A percentile compares a stretch with the other conserved stretches of the same genome.
Evolutionary conservation across 495 filamentous ascomycete genomes (phyloP).

Genomic region (Aspergillus avenaceus): DNA sequence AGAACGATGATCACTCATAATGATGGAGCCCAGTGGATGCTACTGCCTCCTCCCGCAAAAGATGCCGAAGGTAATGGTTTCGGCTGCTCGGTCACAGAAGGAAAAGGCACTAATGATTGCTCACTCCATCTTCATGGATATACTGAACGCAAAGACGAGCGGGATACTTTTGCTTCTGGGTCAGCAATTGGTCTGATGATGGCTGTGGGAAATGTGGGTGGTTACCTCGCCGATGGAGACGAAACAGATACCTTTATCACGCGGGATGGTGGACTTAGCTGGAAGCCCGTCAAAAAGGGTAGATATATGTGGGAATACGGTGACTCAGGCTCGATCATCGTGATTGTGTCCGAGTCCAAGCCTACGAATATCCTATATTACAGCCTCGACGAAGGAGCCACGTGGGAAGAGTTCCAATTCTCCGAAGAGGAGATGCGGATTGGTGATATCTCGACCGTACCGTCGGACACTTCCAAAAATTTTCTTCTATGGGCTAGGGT

Average conservation of each 20-base stretch:
- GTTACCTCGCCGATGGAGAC: conserved; percentile 46
- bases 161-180: conserved; percentile 79
- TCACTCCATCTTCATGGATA: conserved; percentile 92
- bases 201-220: conserved; percentile 85
- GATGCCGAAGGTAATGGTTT: conserved; percentile 69
- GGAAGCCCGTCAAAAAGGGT: conserved; percentile 81
- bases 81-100: conserved; percentile 54
- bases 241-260: conserved; percentile 85
- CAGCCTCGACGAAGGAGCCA: conserved; percentile 71
- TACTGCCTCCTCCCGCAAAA: conserved; percentile 59
- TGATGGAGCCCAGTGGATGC: conserved; percentile 82
- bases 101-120: conserved; percentile 56
- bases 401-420: conserved; percentile 74
- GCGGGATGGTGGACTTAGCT: conserved; percentile 79
- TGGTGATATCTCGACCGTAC: conserved; percentile 77
- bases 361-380: conserved; percentile 70
- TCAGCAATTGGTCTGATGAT: conserved; percentile 92
- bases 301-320: conserved; percentile 89
- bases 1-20: conserved; percentile 93
- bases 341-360: conserved; percentile 63
- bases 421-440: conserved; percentile 63
- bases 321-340: conserved; percentile 87
- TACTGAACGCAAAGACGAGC: conserved; percentile 75
- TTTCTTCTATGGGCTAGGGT: conserved; percentile 84
- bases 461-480: conserved; percentile 80